A percentile compares a stretch with the other conserved stretches of the same genome.
Conservation (phyloP, 78 protist species). For the Dictyostelium purpureum region DNA sequence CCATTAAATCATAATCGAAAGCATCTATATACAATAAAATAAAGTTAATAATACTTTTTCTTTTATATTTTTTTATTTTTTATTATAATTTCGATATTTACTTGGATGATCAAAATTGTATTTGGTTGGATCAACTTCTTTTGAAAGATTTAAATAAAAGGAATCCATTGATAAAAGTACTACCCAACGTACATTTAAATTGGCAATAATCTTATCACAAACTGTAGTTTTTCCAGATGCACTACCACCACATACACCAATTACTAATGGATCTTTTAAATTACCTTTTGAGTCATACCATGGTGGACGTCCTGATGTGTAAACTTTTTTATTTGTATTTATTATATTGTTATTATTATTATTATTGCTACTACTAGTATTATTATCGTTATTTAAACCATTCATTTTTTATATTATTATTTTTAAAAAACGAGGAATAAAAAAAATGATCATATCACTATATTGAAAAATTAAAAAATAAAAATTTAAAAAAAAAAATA, state of each 20-base stretch:
- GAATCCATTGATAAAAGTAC: slow-evolving; percentile 76
- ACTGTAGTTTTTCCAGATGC: slow-evolving; percentile 88
- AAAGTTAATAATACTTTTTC: background rate
- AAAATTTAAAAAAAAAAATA: background rate
- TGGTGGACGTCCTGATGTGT: slow-evolving; percentile 79
- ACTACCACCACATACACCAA: slow-evolving; percentile 87
- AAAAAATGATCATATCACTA: background rate
- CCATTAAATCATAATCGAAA: slow-evolving; percentile 76
- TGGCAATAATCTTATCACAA: slow-evolving; percentile 61
- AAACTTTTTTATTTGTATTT: slow-evolving; percentile 17
- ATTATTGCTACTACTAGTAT: too few species aligned
- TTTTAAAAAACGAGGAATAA: background rate
- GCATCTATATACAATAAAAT: slow-evolving; percentile 34
- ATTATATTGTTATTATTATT: too few species aligned
- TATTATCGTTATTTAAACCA: background rate
- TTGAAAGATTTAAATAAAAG: slow-evolving; percentile 69
- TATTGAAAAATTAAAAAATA: background rate
- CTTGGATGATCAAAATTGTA: slow-evolving; percentile 89
- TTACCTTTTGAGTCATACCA: slow-evolving; percentile 80
- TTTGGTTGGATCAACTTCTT: slow-evolving; percentile 23
- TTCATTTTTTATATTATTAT: background rate
- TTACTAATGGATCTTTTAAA: slow-evolving; percentile 74
- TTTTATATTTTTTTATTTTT: background rate
- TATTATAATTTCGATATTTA: background rate
- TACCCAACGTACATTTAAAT: slow-evolving; percentile 51